Conservation (phyloP, 805 yeast genomes). For the Wickerhamiella shivajii region DNA sequence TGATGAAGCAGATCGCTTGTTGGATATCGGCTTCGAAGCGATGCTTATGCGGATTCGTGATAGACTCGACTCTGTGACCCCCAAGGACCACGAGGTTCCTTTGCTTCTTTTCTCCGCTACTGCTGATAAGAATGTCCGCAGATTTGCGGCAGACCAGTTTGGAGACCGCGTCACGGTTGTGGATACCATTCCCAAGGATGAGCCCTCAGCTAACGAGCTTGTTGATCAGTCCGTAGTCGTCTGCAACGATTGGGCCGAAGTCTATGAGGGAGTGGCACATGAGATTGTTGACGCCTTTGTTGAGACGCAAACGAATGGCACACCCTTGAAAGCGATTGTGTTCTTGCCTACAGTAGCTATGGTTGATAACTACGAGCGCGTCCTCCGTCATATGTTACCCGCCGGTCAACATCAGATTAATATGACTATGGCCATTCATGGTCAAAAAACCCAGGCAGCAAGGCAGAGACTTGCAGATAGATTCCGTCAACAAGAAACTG, state of each 20-base stretch:
- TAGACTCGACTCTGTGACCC: constrained; percentile 38
- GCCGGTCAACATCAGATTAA: too few relatives aligned
- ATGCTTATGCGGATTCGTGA: constrained; percentile 32
- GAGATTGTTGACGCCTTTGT: constrained; percentile 31
- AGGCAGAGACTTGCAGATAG: constrained; percentile 46
- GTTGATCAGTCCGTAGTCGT: constrained; percentile 53
- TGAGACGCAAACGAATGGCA: constrained; percentile 18
- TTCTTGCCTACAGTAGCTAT: constrained; percentile 67
- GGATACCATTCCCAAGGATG: constrained; percentile 61
- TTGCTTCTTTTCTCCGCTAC: constrained; percentile 83
- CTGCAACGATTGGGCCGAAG: constrained; percentile 41
- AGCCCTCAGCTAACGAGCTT: constrained; percentile 64
- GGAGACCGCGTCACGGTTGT: constrained; percentile 28
- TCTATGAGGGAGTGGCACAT: constrained; percentile 38
- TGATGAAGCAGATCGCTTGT: constrained; percentile 84
- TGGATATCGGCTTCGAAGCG: constrained; percentile 66
- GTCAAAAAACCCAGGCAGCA: constrained; percentile 52
- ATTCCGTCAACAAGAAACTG: constrained; percentile 36
- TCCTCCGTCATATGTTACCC: constrained; percentile 24
- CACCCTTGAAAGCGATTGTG: constrained; percentile 56
- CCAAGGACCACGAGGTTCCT: constrained; percentile 28
- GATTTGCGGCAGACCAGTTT: constrained; percentile 41
- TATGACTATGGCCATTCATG: constrained; percentile 36
- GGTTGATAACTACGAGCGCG: constrained; percentile 41
- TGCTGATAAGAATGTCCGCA: constrained; percentile 49